Evolutionary conservation across 78 protist genomes (phyloP), one percentile per base, ranked within the genome.

Genomic region (Dictyostelium firmibasis): DNA sequence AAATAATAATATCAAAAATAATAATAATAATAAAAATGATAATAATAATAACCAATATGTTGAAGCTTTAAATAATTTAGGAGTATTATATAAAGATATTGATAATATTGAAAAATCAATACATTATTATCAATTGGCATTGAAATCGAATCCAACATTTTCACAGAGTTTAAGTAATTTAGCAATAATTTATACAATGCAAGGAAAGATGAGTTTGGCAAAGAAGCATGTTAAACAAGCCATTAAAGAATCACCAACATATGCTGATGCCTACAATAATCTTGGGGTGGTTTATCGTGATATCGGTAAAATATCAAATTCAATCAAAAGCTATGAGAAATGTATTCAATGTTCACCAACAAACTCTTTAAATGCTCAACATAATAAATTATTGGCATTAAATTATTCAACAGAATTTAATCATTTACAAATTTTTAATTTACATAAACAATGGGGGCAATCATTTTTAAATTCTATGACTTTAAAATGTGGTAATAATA

Each of bases 21-120:
- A 16, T 53, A 84, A 69, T 64, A 64, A 11, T 64, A 11, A 23
- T 23, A 60, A 60, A 2, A 53, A 1, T 60, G 16, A 18, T 57
- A 18, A 3, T 57, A 3, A n/a, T n/a, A 6, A 6, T 50, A 62
- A 62, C 10, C 74, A 64, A 64, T 64, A 64, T 91, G 70, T 94
- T 23, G 97, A 92, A 43, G 97, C 97, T 16, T 70, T 60, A 78
- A 95, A 95, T 93, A 97, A 97, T 95, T 57, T 96, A 38, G 98
- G 97, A 3, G 97, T 92, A 1, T 6, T 96, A 23, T 89, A 62
- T 83, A 83, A 93, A 75, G 85, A 81, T 18, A 2, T 53, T 13
- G 64, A 84, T 25, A 92, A 81, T 29, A 43, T 92, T 29, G 96
- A 92, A 9, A 70, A 53, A 23, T 97, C 98, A 16, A n/a, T 97